Evolutionary conservation across 352 stramenopile species (phyloP), one percentile per base, ranked within the genome.

Genomic region (Peronosclerospora sorghi): DNA sequence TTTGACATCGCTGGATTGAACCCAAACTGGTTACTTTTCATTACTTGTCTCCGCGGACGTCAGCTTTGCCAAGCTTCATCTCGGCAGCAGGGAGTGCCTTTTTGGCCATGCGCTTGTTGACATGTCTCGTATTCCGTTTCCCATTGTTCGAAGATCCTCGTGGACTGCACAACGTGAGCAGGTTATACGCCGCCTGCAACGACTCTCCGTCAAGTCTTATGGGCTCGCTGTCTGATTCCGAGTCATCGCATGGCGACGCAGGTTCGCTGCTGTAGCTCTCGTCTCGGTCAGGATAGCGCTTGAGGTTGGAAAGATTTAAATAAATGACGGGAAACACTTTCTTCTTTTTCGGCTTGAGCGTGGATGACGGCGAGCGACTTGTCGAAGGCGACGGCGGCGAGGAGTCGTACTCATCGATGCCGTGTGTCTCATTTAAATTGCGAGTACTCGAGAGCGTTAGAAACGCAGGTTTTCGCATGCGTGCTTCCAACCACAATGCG

Each of bases 281-380:
- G 10, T 51, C 51, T 26, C 27, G 29, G 18, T 27, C 36, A 15
- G 29, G 24, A 38, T 61, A 59, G 23, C 55, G 56, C 52, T 83
- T 84, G 20, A 64, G 44, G 32, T 80, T 84, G 20, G 69, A 83
- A 30, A 86, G 32, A 24, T 84, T 83, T 61, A 86, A 75, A 65
- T 86, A 86, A 45, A 86, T 83, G 58, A 86, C 83, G 5, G 74
- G 74, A 27, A 86, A 73, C 32, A 74, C 62, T 24, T 75, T 73
- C n/a, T 78, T 65, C 24, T 69, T 73, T 58, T 73, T 78, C 5
- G 51, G 35, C 29, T 60, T 67, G 41, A 42, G 39, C 3, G 60
- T 70, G n/a, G 54, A 54, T 4, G 57, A 52, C 8, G 65, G 56
- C 1, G 48, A 63, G 23, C 65, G 29, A 8, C 54, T 56, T 24